Percentiles rank a stretch among this genome's conserved stretches.
Evolutionary conservation across 331 rosid species (phyloP).

Genomic region (Malus hybrid): DNA sequence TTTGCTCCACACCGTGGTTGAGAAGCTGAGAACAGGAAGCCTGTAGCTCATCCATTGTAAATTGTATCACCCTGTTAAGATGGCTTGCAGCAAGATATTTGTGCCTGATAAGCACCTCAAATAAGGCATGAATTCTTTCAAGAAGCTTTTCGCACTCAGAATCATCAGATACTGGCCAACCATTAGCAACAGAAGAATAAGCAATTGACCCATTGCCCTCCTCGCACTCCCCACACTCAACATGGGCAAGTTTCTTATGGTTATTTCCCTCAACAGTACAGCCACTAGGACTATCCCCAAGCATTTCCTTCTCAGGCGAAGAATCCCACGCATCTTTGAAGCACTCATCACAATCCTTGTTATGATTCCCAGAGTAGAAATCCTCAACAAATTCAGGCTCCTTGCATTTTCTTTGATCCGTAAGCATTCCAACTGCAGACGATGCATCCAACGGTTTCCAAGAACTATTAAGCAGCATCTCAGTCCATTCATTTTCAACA

Average conservation of each 20-base stretch:
- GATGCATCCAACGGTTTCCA: constrained; percentile 82
- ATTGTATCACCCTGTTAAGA: constrained; percentile 74
- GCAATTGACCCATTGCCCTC: constrained; percentile 30
- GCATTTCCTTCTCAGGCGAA: constrained; percentile 35
- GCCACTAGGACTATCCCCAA: constrained; percentile 25
- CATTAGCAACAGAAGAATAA: constrained; percentile 41
- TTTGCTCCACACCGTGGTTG: constrained; percentile 61
- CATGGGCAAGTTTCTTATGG: constrained; percentile 29
- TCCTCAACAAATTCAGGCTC: constrained; percentile 39
- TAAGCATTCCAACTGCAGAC: constrained; percentile 69
- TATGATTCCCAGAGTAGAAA: constrained; percentile 28
- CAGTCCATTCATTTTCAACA: constrained; percentile 69
- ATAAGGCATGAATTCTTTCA: constrained; percentile 60
- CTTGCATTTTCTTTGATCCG: constrained; percentile 30
- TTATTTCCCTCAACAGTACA: constrained; percentile 22
- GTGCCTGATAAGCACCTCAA: constrained; percentile 70
- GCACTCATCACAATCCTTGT: constrained; percentile 38
- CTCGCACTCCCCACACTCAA: constrained; percentile 32
- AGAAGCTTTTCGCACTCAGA: constrained; percentile 71
- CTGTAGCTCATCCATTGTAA: constrained; percentile 72
- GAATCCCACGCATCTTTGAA: constrained; percentile 50
- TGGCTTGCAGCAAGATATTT: constrained; percentile 80
- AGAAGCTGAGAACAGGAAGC: constrained; percentile 72
- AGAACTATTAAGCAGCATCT: constrained; percentile 70
- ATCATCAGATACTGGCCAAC: constrained; percentile 85